Evolutionary conservation across 176 grass and related monocot species (phyloP).

Genomic region (Avena sativa): DNA sequence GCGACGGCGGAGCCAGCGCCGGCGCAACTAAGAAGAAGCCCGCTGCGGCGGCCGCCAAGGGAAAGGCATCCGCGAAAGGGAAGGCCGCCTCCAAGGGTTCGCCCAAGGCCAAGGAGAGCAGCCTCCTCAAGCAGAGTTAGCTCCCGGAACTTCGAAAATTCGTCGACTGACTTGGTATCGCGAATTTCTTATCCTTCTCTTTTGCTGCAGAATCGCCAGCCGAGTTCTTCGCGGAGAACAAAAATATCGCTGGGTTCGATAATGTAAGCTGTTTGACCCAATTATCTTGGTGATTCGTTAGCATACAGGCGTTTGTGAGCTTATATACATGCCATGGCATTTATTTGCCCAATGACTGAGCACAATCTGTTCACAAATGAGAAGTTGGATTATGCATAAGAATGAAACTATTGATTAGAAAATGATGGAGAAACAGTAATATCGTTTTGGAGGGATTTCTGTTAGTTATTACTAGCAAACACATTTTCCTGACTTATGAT

Average conservation of each 20-base stretch:
- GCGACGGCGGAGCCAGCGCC: neutral
- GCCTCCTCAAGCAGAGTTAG: constrained; percentile 88
- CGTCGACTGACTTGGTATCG: neutral
- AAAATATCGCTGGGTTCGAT: constrained; percentile 96
- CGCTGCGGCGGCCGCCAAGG: constrained; percentile 16
- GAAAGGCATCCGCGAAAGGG: constrained; percentile 43
- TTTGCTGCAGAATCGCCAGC: constrained; percentile 86
- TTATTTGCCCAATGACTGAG: neutral
- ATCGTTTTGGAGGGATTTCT: neutral
- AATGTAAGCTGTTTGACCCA: constrained; percentile 66
- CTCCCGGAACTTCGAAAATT: neutral
- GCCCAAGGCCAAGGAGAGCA: constrained; percentile 64
- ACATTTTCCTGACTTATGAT: constrained; percentile 15
- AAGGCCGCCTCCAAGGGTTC: constrained; percentile 43
- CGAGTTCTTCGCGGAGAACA: constrained; percentile 95
- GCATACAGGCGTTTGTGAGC: neutral
- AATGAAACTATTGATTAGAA: neutral
- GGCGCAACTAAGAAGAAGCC: constrained; percentile 43
- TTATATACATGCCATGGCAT: constrained; percentile 9
- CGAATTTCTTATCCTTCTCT: neutral
- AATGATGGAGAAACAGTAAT: neutral
- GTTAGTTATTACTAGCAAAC: constrained; percentile 1
- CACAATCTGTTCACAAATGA: neutral
- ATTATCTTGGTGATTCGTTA: neutral
- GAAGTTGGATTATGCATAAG: neutral